phyloP scores from a whole-genome alignment of 148 eudicot species.

The Rheum nobile region DNA sequence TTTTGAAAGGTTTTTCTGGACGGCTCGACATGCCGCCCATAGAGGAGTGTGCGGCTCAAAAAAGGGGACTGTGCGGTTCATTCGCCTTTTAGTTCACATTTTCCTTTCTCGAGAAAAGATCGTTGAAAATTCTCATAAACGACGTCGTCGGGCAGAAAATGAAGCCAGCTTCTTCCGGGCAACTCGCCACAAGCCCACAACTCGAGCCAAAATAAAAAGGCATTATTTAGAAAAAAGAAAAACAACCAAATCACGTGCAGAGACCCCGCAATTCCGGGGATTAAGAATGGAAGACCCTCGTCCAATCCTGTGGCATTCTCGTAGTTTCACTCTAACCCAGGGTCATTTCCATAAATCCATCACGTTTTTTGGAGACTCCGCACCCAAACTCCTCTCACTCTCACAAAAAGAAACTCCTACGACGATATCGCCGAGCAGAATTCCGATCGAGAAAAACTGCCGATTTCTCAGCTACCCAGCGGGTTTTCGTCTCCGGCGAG shows the following conservation, averaged over 20 bases:
- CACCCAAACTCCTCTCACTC: background rate
- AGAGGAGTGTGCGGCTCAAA: no score
- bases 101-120: background rate
- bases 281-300: background rate
- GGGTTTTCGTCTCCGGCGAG: background rate
- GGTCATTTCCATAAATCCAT: background rate
- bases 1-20: no score
- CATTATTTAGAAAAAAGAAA: background rate
- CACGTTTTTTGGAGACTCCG: background rate
- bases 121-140: background rate
- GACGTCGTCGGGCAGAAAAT: background rate
- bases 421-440: background rate
- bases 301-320: background rate
- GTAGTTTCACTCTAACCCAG: background rate
- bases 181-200: background rate
- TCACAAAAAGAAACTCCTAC: background rate
- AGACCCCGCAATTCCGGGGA: constrained; percentile 6
- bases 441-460: background rate
- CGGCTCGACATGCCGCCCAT: no score
- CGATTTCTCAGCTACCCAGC: background rate
- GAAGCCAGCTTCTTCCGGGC: background rate
- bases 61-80: no score
- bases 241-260: background rate
- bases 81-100: background rate
- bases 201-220: background rate